phyloP scores from a whole-genome alignment of 1,284 basidiomycete species.

The Pascua guehoae region DNA sequence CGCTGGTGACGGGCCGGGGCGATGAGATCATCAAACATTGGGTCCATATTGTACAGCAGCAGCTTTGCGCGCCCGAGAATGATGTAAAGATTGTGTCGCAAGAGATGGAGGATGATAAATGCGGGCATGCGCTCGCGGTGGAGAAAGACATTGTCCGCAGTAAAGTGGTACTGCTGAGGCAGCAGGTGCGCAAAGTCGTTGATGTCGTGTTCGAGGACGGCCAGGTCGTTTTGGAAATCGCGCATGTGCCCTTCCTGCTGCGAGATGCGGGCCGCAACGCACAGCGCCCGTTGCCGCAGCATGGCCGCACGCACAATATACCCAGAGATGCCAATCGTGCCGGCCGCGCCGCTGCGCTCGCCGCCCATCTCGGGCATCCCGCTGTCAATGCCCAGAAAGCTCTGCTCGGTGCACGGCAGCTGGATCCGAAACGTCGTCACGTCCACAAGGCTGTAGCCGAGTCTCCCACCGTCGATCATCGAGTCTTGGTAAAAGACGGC shows the following conservation, averaged over 20 bases:
- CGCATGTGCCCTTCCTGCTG: conserved; percentile 3
- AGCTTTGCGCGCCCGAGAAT: conserved; percentile 14
- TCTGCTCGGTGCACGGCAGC: conserved; percentile 15
- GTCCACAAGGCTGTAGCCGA: conserved; percentile 13
- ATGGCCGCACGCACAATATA: conserved; percentile 2
- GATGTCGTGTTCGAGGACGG: neutral
- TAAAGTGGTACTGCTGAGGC: conserved; percentile 3
- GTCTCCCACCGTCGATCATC: conserved; percentile 20
- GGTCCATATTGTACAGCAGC: conserved; percentile 6
- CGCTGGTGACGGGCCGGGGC: conserved; percentile 3
- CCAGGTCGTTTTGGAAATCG: conserved; percentile 2
- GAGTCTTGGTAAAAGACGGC: conserved; percentile 22
- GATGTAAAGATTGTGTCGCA: conserved; percentile 22
- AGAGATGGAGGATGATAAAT: conserved; percentile 4
- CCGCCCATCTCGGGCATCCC: too few relatives aligned
- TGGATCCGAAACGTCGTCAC: conserved; percentile 14
- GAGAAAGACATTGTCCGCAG: conserved; percentile 5
- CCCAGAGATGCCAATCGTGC: conserved; percentile 4
- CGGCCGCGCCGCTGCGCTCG: neutral
- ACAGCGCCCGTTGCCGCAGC: conserved; percentile 3
- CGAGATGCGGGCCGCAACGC: conserved; percentile 1
- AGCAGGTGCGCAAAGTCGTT: conserved; percentile 1
- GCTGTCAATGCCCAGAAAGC: conserved; percentile 9
- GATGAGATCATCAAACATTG: conserved; percentile 1
- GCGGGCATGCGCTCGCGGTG: conserved; percentile 5